Base-by-base conservation (phyloP, 176 grass and related monocot species). In the Carex parvula region DNA sequence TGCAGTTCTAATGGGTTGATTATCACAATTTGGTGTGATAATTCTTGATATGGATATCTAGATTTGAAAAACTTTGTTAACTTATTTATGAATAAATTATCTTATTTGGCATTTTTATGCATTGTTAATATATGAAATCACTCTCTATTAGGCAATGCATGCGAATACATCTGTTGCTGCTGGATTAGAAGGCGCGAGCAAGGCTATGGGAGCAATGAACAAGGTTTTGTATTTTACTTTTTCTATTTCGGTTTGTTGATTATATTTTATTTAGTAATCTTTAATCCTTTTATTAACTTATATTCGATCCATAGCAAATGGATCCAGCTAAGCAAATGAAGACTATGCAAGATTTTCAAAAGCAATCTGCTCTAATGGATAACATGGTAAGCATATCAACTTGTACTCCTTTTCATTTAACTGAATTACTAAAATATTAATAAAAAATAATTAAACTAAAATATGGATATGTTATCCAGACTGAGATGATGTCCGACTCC, bases 281-380 rank as follows among this genome's bases (percentile, higher is more conserved):
- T 14, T 50, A 17, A 37, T 30, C 29, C 55, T 70, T 56, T 77
- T 84, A 9, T 84, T 42, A 68, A 56, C 32, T 87, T 83, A 46
- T 76, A 39, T 84, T 64, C 60, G 42, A 21, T 65, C 68, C 85
- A 84, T 83, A 99, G 97, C 97, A 95, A 99, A 99, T 99, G 89
- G 85, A 63, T 73, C 97, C 97, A 88, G 88, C 93, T 15, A 91
- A 94, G 79, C 97, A 99, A 82, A 96, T 92, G 86, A 99, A 96
- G 87, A 83, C 91, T 70, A 88, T 99, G 88, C 87, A 99, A 89
- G 97, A 99, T 64, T 99, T 99, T 67, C 97, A 99, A 83, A 99
- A 87, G 79, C 97, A 99, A 84, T 95, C 93, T 79, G 86, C 91
- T 68, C 85, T 95, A 85, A 89, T 96, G 88, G 93, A 99, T 88